phyloP scores from a whole-genome alignment of 2,329 filamentous ascomycete species.

The Shiraia sp. region DNA sequence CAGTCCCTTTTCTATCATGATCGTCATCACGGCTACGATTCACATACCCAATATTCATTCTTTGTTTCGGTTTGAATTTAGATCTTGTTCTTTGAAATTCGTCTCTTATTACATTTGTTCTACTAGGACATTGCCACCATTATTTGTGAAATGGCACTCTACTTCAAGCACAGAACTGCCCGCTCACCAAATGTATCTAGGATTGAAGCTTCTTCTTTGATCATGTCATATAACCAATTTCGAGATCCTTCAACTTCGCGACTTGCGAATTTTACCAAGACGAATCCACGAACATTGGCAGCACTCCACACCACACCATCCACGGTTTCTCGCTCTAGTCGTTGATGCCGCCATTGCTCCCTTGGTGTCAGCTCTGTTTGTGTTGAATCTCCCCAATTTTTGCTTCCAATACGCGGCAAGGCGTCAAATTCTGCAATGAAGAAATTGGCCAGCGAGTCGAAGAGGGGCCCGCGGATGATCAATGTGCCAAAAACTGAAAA shows the following conservation, averaged over 20 bases:
- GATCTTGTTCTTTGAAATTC: too few species aligned
- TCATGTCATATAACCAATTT: conserved; percentile 76
- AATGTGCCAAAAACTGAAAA: conserved; percentile 82
- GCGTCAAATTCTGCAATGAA: conserved; percentile 78
- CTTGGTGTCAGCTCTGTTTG: conserved; percentile 45
- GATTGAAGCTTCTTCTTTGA: conserved; percentile 74
- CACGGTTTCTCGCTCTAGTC: conserved; percentile 61
- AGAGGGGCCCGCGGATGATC: conserved; percentile 74
- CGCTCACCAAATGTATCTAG: conserved; percentile 75
- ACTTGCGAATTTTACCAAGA: conserved; percentile 89
- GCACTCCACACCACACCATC: conserved; percentile 45
- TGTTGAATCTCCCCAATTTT: conserved; percentile 66
- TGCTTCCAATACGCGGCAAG: conserved; percentile 78
- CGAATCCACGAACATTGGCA: conserved; percentile 62
- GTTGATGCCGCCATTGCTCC: conserved; percentile 55
- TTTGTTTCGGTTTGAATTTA: too few species aligned
- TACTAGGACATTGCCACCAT: too few species aligned
- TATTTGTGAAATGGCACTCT: neutral
- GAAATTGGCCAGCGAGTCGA: conserved; percentile 69
- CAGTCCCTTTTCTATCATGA: too few species aligned
- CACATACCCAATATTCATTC: too few species aligned
- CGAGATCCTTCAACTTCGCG: conserved; percentile 78
- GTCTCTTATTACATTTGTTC: too few species aligned
- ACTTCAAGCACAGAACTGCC: conserved; percentile 68
- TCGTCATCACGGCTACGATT: too few species aligned